Evolutionary conservation across 306 rosid species (phyloP), one percentile per base, ranked within the genome.

Genomic region (Argentina anserina): DNA sequence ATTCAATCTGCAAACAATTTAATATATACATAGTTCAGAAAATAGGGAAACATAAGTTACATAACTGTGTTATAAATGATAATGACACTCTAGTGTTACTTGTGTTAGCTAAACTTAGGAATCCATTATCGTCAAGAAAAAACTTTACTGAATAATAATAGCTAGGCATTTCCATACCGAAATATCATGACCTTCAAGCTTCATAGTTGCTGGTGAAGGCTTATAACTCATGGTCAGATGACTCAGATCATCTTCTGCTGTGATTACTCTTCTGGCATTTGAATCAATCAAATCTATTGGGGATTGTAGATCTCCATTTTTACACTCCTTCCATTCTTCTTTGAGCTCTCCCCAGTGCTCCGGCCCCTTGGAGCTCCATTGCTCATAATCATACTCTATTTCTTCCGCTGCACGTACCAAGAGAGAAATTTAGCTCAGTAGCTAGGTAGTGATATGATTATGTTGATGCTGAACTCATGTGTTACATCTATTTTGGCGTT

Each of bases 261-360:
- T 33, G n/a, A 45, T 69, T 12, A 25, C 21, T 28, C 39, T 41
- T 0, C 56, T 21, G 0, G 63, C 79, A 10, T 28, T 25, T 25
- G n/a, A n/a, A 41, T 17, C 31, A 2, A 67, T 20, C 28, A 83
- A 46, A 42, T 75, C 64, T 1, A 80, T 59, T 31, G 84, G 87
- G 29, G 82, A 70, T 60, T 83, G 84, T 39, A 39, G 42, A 3
- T 8, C 74, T 43, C 87, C 84, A 28, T 71, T 45, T 5, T 70
- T 77, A 43, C 87, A 83, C 45, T 7, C 61, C 3, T 50, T 52
- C 87, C 87, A 80, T 59, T 83, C 84, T 60, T 69, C 36, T 64
- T 80, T 74, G 15, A 83, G 65, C 40, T 77, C 72, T 64, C 87
- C 87, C 84, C 87, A 83, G 29, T 39, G 67, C 1, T 80, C 58